Percentiles rank a stretch among this genome's conserved stretches.
These are phyloP conservation scores for Pseudocercospora musae DNA, from an alignment of 2,329 filamentous ascomycete species.

Conservation along the genomic window DNA sequence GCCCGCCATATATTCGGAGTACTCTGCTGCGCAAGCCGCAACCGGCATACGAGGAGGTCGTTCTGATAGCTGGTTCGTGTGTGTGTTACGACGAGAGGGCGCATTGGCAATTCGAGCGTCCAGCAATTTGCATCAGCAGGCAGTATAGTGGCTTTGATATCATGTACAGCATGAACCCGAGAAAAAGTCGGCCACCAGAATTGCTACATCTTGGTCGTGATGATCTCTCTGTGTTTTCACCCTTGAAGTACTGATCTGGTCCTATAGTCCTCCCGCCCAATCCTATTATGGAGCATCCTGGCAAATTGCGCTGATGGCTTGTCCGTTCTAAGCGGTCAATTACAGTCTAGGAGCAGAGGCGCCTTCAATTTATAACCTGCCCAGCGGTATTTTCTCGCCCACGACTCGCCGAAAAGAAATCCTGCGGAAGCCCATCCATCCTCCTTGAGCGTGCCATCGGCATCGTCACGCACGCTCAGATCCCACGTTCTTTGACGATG, in stretches of 20 bases:
- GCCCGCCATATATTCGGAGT: not conserved
- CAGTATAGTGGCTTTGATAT: not conserved
- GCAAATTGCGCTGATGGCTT: not conserved
- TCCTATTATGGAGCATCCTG: not conserved
- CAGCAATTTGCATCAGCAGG: not conserved
- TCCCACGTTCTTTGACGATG: constrained; percentile 10
- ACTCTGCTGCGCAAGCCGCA: not conserved
- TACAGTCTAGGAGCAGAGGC: not conserved
- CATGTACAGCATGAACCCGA: constrained; percentile 1
- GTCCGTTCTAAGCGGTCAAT: not conserved
- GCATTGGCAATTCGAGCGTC: constrained; percentile 7
- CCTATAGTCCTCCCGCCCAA: not conserved
- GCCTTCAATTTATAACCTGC: not conserved
- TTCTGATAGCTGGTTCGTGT: not conserved
- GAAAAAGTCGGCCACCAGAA: not conserved
- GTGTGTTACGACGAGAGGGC: constrained; percentile 1
- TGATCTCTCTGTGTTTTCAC: not conserved
- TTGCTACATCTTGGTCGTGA: not conserved
- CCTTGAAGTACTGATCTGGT: not conserved
- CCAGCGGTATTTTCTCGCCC: constrained; percentile 7
- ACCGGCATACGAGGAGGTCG: not conserved
- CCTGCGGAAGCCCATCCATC: constrained; percentile 16
- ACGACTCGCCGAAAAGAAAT: constrained; percentile 17
- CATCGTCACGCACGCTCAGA: not conserved
- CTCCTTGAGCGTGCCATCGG: constrained; percentile 5